Conservation (phyloP, 2,329 filamentous ascomycete genomes). For the Drechslerella coelobrocha region DNA sequence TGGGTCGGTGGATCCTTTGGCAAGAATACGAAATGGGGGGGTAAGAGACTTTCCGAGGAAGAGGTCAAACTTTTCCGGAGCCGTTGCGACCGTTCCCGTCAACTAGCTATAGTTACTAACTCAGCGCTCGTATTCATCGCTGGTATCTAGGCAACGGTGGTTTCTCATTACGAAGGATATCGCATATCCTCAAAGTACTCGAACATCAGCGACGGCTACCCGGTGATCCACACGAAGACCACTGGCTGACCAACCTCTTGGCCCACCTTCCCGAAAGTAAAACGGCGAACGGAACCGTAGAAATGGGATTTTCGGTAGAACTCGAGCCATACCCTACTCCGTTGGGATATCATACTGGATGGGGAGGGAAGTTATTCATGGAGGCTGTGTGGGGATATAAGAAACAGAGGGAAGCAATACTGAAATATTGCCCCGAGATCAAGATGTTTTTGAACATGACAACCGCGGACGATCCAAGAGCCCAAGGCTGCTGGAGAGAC, state of each 20-base stretch:
- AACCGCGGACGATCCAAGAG: conserved; percentile 57
- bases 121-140: conserved; percentile 40
- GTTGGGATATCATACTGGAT: conserved; percentile 68
- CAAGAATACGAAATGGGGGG: conserved; percentile 28
- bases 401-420: conserved; percentile 63
- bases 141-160: conserved; percentile 66
- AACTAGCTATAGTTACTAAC: too few species aligned
- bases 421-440: conserved; percentile 67
- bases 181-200: conserved; percentile 64
- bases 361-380: conserved; percentile 62
- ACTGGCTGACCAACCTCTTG: conserved; percentile 66
- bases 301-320: conserved; percentile 64
- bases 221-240: conserved; percentile 63
- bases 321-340: conserved; percentile 62
- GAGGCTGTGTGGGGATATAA: conserved; percentile 63
- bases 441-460: conserved; percentile 66
- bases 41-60: conserved; percentile 60
- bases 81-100: too few species aligned
- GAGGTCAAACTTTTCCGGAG: background rate
- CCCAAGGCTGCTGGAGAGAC: conserved; percentile 20
- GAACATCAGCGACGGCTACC: conserved; percentile 60
- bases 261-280: conserved; percentile 62
- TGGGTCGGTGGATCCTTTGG: conserved; percentile 62
- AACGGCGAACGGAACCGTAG: conserved; percentile 64
- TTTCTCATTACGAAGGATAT: conserved; percentile 65